These are phyloP conservation scores for Cordyceps sp. DNA, from an alignment of 2,329 filamentous ascomycete genomes.

Conservation along the genomic window DNA sequence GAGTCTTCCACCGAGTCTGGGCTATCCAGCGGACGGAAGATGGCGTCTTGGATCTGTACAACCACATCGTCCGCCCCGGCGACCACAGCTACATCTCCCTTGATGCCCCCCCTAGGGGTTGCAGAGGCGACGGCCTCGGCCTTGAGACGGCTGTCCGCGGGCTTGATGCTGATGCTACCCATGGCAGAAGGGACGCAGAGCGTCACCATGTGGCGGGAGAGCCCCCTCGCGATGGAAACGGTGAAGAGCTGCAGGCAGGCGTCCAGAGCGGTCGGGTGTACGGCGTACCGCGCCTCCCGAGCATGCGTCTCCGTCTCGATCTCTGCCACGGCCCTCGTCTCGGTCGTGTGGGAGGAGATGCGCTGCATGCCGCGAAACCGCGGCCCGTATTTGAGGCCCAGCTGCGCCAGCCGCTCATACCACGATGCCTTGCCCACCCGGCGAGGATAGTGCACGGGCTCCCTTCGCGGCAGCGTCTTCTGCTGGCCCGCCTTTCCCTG, in stretches of 20 bases:
- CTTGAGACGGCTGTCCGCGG: not conserved
- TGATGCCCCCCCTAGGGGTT: no score
- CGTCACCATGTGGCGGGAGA: not conserved
- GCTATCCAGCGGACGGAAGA: not conserved
- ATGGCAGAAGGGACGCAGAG: not conserved
- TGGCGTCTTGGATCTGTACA: not conserved
- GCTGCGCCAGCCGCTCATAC: not conserved
- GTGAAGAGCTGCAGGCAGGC: constrained; percentile 2
- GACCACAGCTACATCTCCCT: not conserved
- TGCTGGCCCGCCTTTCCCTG: constrained; percentile 2
- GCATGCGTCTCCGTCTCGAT: not conserved
- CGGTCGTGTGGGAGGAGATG: constrained; percentile 1
- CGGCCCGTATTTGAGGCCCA: constrained; percentile 3
- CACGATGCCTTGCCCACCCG: not conserved
- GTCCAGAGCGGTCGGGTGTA: constrained; percentile 4
- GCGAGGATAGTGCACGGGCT: not conserved
- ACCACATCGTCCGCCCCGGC: no score
- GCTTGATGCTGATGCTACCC: not conserved
- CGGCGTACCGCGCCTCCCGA: not conserved
- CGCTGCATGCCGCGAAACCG: constrained; percentile 2
- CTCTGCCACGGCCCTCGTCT: not conserved
- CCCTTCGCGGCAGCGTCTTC: not conserved
- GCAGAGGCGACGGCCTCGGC: no score
- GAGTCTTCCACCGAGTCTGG: not conserved
- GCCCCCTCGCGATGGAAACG: not conserved